Conservation (phyloP, 495 filamentous ascomycete genomes). For the Daldinia grandis region DNA sequence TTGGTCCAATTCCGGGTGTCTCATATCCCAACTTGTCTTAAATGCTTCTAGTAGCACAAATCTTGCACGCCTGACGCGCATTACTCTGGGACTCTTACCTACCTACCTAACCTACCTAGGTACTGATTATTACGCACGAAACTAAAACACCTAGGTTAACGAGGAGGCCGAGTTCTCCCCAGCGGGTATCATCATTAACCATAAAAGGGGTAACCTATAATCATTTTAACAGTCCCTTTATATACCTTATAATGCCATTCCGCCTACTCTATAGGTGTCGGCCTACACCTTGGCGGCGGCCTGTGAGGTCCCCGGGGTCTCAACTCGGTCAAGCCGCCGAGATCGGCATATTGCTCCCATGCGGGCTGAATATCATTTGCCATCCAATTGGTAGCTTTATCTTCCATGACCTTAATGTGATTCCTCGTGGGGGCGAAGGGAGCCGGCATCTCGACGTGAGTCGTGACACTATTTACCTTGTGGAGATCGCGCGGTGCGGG, state of each 20-base stretch:
- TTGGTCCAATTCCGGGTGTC: not conserved
- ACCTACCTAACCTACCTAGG: no score
- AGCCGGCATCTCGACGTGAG: constrained; percentile 35
- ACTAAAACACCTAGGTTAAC: constrained; percentile 11
- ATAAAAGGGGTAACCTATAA: not conserved
- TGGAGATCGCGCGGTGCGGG: constrained; percentile 14
- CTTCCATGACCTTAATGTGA: constrained; percentile 40
- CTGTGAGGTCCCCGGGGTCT: not conserved
- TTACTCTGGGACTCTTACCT: not conserved
- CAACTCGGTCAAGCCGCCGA: constrained; percentile 46
- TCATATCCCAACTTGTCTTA: not conserved
- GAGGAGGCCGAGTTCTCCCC: constrained; percentile 3
- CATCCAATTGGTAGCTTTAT: constrained; percentile 28
- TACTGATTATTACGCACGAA: not conserved
- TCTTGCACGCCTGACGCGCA: not conserved
- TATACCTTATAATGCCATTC: not conserved
- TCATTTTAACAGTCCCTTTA: not conserved
- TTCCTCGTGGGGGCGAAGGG: constrained; percentile 35
- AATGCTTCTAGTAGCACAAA: not conserved
- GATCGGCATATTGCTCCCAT: constrained; percentile 48
- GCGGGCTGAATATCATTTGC: constrained; percentile 39
- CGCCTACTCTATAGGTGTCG: not conserved
- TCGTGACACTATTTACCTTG: constrained; percentile 20
- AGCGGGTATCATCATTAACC: constrained; percentile 28
- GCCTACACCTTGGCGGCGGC: not conserved